Conservation (phyloP, 306 rosid genomes). For the Ochetophila trinervis region DNA sequence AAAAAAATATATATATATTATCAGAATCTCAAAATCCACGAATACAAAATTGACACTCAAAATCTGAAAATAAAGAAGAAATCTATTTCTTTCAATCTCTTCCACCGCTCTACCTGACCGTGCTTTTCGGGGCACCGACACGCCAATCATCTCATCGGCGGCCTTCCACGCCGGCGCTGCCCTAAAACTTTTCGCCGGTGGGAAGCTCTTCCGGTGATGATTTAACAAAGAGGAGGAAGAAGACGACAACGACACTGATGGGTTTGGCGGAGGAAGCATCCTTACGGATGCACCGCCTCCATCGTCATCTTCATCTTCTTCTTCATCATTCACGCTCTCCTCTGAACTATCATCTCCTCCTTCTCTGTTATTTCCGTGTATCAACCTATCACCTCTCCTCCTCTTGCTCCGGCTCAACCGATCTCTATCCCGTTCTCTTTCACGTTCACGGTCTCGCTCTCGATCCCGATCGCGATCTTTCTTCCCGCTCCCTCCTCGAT, state of each 20-base stretch:
- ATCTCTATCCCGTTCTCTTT: constrained; percentile 70
- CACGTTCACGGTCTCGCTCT: constrained; percentile 51
- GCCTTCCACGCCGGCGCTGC: constrained; percentile 75
- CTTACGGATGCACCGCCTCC: constrained; percentile 55
- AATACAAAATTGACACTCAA: constrained; percentile 3
- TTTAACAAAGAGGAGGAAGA: constrained; percentile 34
- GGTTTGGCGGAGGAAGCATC: constrained; percentile 94
- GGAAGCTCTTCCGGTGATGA: constrained; percentile 82
- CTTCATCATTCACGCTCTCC: constrained; percentile 85
- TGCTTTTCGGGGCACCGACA: constrained; percentile 82
- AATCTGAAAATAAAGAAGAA: not conserved
- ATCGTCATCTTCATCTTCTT: constrained; percentile 71
- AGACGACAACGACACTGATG: constrained; percentile 29
- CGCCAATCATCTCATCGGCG: constrained; percentile 98
- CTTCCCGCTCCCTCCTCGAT: constrained; percentile 72
- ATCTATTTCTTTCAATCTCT: not conserved
- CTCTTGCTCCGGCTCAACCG: constrained; percentile 79
- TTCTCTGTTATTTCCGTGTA: constrained; percentile 64
- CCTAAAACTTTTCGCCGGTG: constrained; percentile 69
- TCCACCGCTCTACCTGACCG: constrained; percentile 70
- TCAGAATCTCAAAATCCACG: constrained; percentile 16
- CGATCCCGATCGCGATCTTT: constrained; percentile 73
- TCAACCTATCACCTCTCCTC: constrained; percentile 74
- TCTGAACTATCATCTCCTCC: constrained; percentile 85
- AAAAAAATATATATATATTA: too few relatives aligned